phyloP scores from a whole-genome alignment of 371 early-diverging fungal species.

The Zychaea mexicana region DNA sequence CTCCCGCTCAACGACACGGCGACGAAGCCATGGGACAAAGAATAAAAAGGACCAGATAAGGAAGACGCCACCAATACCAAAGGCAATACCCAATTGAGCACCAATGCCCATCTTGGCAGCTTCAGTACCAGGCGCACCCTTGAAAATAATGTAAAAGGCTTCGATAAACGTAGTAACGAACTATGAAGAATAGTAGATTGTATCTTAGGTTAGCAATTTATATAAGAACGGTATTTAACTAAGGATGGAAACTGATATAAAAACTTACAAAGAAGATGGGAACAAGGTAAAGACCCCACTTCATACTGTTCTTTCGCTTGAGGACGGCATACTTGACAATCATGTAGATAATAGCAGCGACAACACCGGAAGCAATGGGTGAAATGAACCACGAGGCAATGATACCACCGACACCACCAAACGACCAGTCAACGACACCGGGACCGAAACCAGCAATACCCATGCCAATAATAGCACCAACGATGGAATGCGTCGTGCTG shows the following conservation, averaged over 20 bases:
- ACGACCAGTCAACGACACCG: slow-evolving; percentile 71
- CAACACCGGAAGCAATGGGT: slow-evolving; percentile 69
- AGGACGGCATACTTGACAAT: slow-evolving; percentile 69
- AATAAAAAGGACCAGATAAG: slow-evolving; percentile 61
- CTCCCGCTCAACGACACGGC: slow-evolving; percentile 68
- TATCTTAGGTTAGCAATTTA: too few species aligned
- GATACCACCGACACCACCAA: slow-evolving; percentile 71
- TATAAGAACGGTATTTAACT: too few species aligned
- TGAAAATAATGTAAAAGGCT: slow-evolving; percentile 76
- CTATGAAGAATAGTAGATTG: neutral
- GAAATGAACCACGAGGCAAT: slow-evolving; percentile 81
- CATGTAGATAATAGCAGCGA: slow-evolving; percentile 69
- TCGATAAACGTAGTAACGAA: slow-evolving; percentile 72
- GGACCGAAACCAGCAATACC: slow-evolving; percentile 79
- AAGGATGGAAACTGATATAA: too few species aligned
- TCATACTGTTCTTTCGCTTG: slow-evolving; percentile 64
- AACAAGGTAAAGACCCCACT: slow-evolving; percentile 72
- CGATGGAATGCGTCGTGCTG: slow-evolving; percentile 68
- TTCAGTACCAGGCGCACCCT: slow-evolving; percentile 62
- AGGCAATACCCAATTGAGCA: slow-evolving; percentile 58
- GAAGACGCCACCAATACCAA: slow-evolving; percentile 59
- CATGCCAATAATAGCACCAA: slow-evolving; percentile 81
- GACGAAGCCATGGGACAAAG: slow-evolving; percentile 64
- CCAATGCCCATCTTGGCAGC: slow-evolving; percentile 40
- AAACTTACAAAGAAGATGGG: slow-evolving; percentile 71